Evolutionary conservation across 495 filamentous ascomycete genomes (phyloP).

Genomic region (Penicillium ucsense): DNA sequence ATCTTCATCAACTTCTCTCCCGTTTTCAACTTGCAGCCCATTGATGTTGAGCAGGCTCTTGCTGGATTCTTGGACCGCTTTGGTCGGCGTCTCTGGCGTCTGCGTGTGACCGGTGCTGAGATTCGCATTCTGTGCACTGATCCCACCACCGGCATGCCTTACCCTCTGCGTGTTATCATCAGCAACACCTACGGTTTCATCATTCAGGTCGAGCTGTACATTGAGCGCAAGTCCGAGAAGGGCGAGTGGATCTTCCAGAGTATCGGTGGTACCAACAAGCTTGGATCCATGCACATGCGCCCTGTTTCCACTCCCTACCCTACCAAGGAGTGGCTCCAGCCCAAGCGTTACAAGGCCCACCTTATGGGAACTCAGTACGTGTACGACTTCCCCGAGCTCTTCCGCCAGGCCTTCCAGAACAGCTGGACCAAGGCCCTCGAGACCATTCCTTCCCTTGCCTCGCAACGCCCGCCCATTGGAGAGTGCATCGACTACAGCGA

Average conservation of each 20-base stretch:
- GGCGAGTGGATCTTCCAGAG: conserved; percentile 96
- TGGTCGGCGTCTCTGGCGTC: conserved; percentile 87
- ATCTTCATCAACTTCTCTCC: conserved; percentile 99
- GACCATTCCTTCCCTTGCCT: conserved; percentile 59
- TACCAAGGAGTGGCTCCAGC: conserved; percentile 97
- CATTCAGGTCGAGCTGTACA: conserved; percentile 94
- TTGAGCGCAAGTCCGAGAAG: conserved; percentile 96
- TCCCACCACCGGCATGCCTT: conserved; percentile 69
- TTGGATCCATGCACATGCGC: conserved; percentile 89
- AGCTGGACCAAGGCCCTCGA: conserved; percentile 69
- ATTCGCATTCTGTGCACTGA: conserved; percentile 98
- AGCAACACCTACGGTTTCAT: conserved; percentile 99
- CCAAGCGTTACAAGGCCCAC: conserved; percentile 98
- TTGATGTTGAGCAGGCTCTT: conserved; percentile 88
- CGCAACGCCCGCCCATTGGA: conserved; percentile 72
- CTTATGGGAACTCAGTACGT: conserved; percentile 98
- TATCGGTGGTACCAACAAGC: conserved; percentile 88
- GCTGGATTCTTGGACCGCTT: conserved; percentile 95
- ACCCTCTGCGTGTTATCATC: conserved; percentile 92
- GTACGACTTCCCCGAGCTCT: conserved; percentile 99
- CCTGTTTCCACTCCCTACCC: conserved; percentile 88
- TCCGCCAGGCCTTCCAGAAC: conserved; percentile 96
- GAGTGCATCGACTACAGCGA: conserved; percentile 96
- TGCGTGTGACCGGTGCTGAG: conserved; percentile 94
- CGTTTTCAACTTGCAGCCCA: conserved; percentile 83